Conservation (phyloP, 2,329 filamentous ascomycete species). For the Cercospora canescens region DNA sequence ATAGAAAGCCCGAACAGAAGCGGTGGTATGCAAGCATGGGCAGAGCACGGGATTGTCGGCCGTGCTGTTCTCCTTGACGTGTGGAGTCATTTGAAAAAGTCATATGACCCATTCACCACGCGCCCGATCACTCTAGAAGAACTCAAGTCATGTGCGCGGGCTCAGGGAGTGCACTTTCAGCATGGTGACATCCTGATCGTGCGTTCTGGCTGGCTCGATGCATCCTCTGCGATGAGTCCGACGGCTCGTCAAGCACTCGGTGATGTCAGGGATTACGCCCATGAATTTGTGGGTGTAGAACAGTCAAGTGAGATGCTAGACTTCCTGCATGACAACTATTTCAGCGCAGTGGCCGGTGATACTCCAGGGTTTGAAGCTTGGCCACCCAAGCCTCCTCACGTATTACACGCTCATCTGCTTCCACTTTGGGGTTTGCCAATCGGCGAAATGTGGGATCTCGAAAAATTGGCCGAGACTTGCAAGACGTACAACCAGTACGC, state of each 20-base stretch:
- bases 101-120: background rate
- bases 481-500: slow-evolving; percentile 31
- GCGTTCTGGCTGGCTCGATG: slow-evolving; percentile 1
- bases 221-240: background rate
- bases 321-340: slow-evolving; percentile 17
- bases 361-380: slow-evolving; percentile 14
- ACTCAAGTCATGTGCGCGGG: background rate
- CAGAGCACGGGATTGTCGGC: slow-evolving; percentile 15
- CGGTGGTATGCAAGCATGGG: slow-evolving; percentile 13
- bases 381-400: slow-evolving; percentile 10
- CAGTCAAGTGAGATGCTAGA: slow-evolving; percentile 14
- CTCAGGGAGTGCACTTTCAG: slow-evolving; percentile 16
- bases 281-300: slow-evolving; percentile 10
- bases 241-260: slow-evolving; percentile 17
- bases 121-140: background rate
- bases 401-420: slow-evolving; percentile 23
- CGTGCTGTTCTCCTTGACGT: slow-evolving; percentile 15
- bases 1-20: slow-evolving; percentile 9
- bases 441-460: slow-evolving; percentile 40
- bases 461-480: slow-evolving; percentile 34
- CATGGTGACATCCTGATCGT: slow-evolving; percentile 20
- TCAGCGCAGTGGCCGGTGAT: slow-evolving; percentile 19
- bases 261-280: slow-evolving; percentile 4
- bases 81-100: slow-evolving; percentile 9
- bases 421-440: slow-evolving; percentile 30